Evolutionary conservation across 2,329 filamentous ascomycete genomes (phyloP).

Genomic region (Phoma herbarum): DNA sequence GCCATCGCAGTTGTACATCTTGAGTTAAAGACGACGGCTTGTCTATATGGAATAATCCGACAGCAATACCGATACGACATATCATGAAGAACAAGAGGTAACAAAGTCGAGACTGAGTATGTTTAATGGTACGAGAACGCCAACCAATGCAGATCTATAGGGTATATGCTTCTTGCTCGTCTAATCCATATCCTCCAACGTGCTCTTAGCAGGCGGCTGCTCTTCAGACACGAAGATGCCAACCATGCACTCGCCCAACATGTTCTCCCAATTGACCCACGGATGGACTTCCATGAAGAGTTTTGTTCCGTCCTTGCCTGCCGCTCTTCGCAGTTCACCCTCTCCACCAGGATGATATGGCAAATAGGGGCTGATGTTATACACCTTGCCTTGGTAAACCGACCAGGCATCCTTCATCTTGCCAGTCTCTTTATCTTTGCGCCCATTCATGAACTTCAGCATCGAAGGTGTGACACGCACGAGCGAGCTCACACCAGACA

Average conservation of each 20-base stretch:
- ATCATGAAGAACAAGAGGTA: too few relatives aligned
- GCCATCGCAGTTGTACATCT: too few relatives aligned
- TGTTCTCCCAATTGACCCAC: constrained; percentile 75
- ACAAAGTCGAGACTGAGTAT: too few relatives aligned
- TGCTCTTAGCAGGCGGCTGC: constrained; percentile 44
- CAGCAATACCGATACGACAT: too few relatives aligned
- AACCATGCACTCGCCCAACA: constrained; percentile 68
- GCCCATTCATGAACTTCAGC: constrained; percentile 80
- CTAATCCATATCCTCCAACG: constrained; percentile 68
- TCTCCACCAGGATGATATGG: constrained; percentile 91
- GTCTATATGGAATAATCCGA: too few relatives aligned
- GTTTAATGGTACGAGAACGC: too few relatives aligned
- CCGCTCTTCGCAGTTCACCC: constrained; percentile 79
- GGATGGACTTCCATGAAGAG: constrained; percentile 71
- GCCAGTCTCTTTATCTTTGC: constrained; percentile 65
- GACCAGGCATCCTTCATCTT: constrained; percentile 81
- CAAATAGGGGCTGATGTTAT: constrained; percentile 90
- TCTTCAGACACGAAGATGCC: constrained; percentile 68
- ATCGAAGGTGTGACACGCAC: constrained; percentile 82
- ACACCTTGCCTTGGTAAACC: constrained; percentile 86
- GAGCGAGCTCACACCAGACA: constrained; percentile 61
- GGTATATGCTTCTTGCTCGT: not conserved
- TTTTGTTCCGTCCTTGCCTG: constrained; percentile 73
- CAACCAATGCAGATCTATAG: not conserved
- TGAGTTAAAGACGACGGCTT: too few relatives aligned